Conservation (phyloP, 169 alveolate species). For the Cryptosporidium ryanae region DNA sequence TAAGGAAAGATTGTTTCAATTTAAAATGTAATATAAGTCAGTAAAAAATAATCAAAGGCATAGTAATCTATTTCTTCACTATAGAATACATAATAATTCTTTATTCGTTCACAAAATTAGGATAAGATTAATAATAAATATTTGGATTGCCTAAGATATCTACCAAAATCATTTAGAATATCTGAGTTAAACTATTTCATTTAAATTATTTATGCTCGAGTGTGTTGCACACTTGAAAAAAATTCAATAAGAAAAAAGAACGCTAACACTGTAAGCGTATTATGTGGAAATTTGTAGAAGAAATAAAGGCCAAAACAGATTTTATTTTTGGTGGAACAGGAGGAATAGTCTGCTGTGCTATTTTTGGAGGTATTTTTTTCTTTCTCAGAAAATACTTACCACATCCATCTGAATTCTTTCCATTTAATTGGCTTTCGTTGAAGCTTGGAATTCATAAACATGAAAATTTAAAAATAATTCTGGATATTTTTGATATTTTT, state of each 20-base stretch:
- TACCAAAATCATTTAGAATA: too few species aligned
- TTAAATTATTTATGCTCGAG: background rate
- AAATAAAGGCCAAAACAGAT: conserved; percentile 29
- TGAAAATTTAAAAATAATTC: conserved; percentile 47
- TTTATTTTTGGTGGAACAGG: conserved; percentile 25
- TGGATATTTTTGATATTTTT: conserved; percentile 29
- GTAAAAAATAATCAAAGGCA: background rate
- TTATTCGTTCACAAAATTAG: too few species aligned
- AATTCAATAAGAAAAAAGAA: background rate
- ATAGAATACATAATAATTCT: background rate
- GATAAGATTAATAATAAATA: too few species aligned
- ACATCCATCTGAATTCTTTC: conserved; percentile 67
- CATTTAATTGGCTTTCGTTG: conserved; percentile 52
- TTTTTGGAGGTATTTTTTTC: conserved; percentile 39
- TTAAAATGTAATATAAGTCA: background rate
- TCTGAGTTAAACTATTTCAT: too few species aligned
- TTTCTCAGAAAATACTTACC: conserved; percentile 51
- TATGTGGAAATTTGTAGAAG: conserved; percentile 61
- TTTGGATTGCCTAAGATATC: too few species aligned
- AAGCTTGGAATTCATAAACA: conserved; percentile 57
- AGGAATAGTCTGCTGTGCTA: conserved; percentile 69
- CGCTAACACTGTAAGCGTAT: background rate
- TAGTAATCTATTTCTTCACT: background rate
- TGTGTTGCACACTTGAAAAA: conserved; percentile 56
- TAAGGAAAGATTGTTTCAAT: background rate